phyloP scores from a whole-genome alignment of 495 filamentous ascomycete species.

The Xanthoparmelia taractica region DNA sequence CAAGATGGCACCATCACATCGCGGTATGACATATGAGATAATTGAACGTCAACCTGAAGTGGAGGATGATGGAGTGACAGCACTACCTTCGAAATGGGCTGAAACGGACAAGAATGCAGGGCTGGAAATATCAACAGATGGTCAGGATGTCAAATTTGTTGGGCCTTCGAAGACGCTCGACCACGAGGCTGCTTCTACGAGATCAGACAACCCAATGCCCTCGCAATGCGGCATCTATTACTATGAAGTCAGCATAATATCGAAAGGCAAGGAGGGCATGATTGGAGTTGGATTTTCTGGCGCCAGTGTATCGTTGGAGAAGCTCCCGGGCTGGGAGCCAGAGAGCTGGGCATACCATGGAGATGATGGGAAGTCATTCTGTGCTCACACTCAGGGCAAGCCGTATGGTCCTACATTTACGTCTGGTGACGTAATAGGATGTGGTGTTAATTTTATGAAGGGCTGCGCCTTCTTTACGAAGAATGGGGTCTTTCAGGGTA shows the following conservation, averaged over 20 bases:
- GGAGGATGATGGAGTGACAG: slow-evolving; percentile 48
- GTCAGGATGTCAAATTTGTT: slow-evolving; percentile 69
- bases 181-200: slow-evolving; percentile 76
- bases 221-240: slow-evolving; percentile 91
- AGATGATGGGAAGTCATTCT: slow-evolving; percentile 86
- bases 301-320: slow-evolving; percentile 62
- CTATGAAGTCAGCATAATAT: slow-evolving; percentile 83
- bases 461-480: slow-evolving; percentile 91
- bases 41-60: slow-evolving; percentile 67
- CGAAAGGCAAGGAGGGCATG: slow-evolving; percentile 76
- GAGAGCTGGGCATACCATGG: slow-evolving; percentile 98
- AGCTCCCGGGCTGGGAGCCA: slow-evolving; percentile 88
- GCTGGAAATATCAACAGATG: slow-evolving; percentile 67
- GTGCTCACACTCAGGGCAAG: slow-evolving; percentile 64
- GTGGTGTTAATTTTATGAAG: slow-evolving; percentile 86
- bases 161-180: slow-evolving; percentile 57
- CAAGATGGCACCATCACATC: slow-evolving; percentile 63
- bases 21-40: slow-evolving; percentile 77
- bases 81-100: slow-evolving; percentile 78
- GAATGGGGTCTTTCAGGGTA: slow-evolving; percentile 76
- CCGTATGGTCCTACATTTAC: slow-evolving; percentile 67
- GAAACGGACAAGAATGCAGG: slow-evolving; percentile 63
- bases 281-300: slow-evolving; percentile 87
- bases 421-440: slow-evolving; percentile 76
- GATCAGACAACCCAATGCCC: slow-evolving; percentile 87